These are phyloP conservation scores for Phytophthora meadii DNA, from an alignment of 352 stramenopile genomes.

Conservation along the genomic window DNA sequence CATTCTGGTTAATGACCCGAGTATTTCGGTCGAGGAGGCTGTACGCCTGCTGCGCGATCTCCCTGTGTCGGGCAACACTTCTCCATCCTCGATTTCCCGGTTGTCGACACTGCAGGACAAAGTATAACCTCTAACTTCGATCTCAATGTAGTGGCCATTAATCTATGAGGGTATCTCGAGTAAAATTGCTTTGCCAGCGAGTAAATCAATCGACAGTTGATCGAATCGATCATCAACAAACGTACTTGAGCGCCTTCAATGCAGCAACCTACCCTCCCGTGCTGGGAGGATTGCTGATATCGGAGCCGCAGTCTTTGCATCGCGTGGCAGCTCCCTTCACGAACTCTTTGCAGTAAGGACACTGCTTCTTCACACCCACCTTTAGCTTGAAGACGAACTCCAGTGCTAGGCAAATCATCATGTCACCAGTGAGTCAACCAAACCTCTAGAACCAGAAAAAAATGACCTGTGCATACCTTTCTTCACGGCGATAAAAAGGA, in stretches of 20 bases:
- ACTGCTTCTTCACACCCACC: slow-evolving; percentile 71
- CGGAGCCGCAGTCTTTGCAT: slow-evolving; percentile 44
- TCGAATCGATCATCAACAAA: too few species aligned
- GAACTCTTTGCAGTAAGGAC: slow-evolving; percentile 73
- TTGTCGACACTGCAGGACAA: slow-evolving; percentile 27
- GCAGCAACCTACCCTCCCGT: background rate
- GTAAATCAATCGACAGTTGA: too few species aligned
- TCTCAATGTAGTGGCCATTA: background rate
- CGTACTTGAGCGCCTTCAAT: too few species aligned
- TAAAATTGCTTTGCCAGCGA: too few species aligned
- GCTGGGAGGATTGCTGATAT: slow-evolving; percentile 19
- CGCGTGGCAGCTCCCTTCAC: slow-evolving; percentile 63
- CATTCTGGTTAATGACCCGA: slow-evolving; percentile 39
- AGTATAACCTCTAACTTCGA: slow-evolving; percentile 20
- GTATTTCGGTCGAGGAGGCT: slow-evolving; percentile 39
- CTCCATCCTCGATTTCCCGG: slow-evolving; percentile 31
- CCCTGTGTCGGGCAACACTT: slow-evolving; percentile 20
- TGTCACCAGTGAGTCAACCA: background rate
- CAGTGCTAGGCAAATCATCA: slow-evolving; percentile 35
- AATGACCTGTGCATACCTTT: slow-evolving; percentile 43
- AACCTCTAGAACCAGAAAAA: background rate
- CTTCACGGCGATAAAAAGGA: slow-evolving; percentile 77
- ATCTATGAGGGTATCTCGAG: too few species aligned
- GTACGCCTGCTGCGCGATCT: slow-evolving; percentile 37
- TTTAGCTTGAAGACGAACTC: slow-evolving; percentile 71